A percentile compares a stretch with the other conserved stretches of the same genome.
Conservation (phyloP, 2,329 filamentous ascomycete genomes). For the Exophiala calicioides region DNA sequence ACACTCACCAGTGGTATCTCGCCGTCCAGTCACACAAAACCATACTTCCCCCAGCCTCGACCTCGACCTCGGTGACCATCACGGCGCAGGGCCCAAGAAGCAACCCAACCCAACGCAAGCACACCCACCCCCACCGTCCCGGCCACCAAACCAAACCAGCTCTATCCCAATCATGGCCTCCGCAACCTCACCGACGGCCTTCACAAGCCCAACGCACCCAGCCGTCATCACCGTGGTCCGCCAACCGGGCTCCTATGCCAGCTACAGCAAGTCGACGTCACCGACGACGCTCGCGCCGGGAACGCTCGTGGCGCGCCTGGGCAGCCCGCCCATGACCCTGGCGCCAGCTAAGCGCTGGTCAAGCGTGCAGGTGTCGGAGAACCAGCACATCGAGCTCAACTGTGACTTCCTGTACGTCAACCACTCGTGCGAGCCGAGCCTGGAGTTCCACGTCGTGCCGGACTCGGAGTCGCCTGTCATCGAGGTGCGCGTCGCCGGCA, state of each 20-base stretch:
- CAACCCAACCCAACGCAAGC: too few species aligned
- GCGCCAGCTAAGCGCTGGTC: conserved; percentile 24
- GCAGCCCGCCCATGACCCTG: conserved; percentile 21
- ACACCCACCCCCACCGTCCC: too few species aligned
- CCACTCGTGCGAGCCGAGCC: conserved; percentile 55
- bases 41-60: too few species aligned
- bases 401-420: conserved; percentile 60
- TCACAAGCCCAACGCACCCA: conserved; percentile 17
- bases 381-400: conserved; percentile 58
- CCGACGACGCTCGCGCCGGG: conserved; percentile 13
- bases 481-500: conserved; percentile 34
- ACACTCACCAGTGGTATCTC: too few species aligned
- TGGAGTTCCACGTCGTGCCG: conserved; percentile 55
- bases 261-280: conserved; percentile 15
- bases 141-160: too few species aligned
- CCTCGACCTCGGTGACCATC: too few species aligned
- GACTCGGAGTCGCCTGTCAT: conserved; percentile 41
- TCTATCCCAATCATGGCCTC: too few species aligned
- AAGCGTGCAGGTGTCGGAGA: conserved; percentile 50
- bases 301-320: conserved; percentile 19
- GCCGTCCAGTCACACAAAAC: too few species aligned
- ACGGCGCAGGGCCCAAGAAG: too few species aligned
- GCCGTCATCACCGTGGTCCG: conserved; percentile 20
- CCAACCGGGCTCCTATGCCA: conserved; percentile 16
- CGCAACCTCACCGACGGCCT: too few species aligned